phyloP scores from a whole-genome alignment of 805 yeast genomes.

The Spathaspora boniae region DNA sequence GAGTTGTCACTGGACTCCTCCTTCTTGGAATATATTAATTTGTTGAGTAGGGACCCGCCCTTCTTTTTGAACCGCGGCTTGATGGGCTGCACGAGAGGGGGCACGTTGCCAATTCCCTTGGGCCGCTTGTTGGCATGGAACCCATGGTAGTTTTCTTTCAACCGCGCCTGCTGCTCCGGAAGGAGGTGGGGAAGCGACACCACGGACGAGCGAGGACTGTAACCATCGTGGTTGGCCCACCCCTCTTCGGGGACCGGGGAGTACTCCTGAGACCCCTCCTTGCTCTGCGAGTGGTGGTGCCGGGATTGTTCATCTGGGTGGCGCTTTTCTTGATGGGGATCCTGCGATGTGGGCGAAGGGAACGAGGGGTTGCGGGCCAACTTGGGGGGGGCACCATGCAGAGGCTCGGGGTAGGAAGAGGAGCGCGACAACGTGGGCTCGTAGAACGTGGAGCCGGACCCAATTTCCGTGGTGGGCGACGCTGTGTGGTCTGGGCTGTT shows the following conservation, averaged over 20 bases:
- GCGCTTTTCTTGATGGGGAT: no score
- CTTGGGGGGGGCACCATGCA: no score
- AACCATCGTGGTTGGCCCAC: constrained; percentile 5
- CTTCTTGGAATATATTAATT: constrained; percentile 33
- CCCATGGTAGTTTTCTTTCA: constrained; percentile 33
- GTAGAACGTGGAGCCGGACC: no score
- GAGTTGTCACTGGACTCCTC: constrained; percentile 20
- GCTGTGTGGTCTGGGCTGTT: neutral
- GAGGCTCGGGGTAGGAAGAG: no score
- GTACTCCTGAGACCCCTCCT: no score
- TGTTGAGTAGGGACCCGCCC: constrained; percentile 35
- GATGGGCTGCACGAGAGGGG: constrained; percentile 49
- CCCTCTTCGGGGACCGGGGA: neutral
- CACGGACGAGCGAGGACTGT: constrained; percentile 23
- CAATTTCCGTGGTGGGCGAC: neutral
- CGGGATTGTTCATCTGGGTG: no score
- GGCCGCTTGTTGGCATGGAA: constrained; percentile 34
- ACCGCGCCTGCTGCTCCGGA: neutral
- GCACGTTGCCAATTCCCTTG: constrained; percentile 31
- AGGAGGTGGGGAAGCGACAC: constrained; percentile 12
- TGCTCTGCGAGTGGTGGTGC: no score
- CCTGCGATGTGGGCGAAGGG: no score
- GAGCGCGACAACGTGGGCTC: no score
- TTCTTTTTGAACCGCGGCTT: constrained; percentile 44
- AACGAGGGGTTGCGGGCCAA: no score